Conservation (phyloP, 176 grass and related monocot species). For the Triticum timopheevii region DNA sequence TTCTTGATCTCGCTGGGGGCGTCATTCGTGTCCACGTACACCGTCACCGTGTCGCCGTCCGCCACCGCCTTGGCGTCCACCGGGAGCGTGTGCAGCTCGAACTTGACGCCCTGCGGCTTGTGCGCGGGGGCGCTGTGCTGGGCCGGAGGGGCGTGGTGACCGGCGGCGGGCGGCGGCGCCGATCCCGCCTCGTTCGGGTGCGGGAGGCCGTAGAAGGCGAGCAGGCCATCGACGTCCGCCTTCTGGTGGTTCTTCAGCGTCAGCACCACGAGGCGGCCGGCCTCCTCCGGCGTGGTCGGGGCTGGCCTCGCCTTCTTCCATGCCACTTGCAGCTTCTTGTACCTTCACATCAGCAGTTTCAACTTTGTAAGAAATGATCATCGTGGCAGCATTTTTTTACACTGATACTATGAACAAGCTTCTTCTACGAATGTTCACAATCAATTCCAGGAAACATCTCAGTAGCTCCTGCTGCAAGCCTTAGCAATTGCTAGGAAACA, state of each 20-base stretch:
- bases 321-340: slow-evolving; percentile 74
- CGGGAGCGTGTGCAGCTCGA: slow-evolving; percentile 91
- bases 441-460: background rate
- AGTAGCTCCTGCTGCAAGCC: background rate
- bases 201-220: slow-evolving; percentile 79
- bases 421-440: background rate
- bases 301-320: slow-evolving; percentile 81
- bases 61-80: slow-evolving; percentile 79
- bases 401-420: background rate
- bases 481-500: background rate
- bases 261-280: slow-evolving; percentile 57
- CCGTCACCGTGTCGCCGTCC: slow-evolving; percentile 88
- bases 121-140: slow-evolving; percentile 29
- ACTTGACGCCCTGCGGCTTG: slow-evolving; percentile 66
- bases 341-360: slow-evolving; percentile 49
- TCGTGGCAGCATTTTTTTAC: too few relatives aligned
- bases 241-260: slow-evolving; percentile 96
- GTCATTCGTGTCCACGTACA: slow-evolving; percentile 66
- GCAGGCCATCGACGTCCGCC: slow-evolving; percentile 67
- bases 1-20: slow-evolving; percentile 63
- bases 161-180: background rate
- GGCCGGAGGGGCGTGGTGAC: background rate
- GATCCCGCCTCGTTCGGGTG: slow-evolving; percentile 22
- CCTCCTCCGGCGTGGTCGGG: slow-evolving; percentile 77
- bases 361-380: background rate